Evolutionary conservation across 176 grass and related monocot species (phyloP), one percentile per base, ranked within the genome.

Genomic region (Cenchrus americanus): DNA sequence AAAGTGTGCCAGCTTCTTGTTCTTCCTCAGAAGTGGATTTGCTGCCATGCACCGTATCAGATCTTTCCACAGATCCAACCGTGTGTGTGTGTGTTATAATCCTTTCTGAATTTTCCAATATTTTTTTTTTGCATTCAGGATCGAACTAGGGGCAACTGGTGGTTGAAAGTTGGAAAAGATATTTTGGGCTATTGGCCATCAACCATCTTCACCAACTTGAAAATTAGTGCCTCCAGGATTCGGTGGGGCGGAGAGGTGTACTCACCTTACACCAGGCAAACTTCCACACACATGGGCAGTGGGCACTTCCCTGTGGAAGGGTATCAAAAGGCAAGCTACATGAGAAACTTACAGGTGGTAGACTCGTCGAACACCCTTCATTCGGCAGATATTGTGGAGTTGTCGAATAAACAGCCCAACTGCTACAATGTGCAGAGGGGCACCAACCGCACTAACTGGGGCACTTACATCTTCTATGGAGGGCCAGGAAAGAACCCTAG

Each of bases 221-320:
- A 80, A 5, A 86, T 87, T 46, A 91, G 80, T 67, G 86, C 88
- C 34, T 91, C 93, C 42, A 85, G 90, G 86, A 92, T 95, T 22
- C 80, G 89, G 86, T 95, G 93, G 93, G 90, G 90, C n/a, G 86
- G 88, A 3, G 93, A 95, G 65, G 90, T 92, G 77, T 88, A 95
- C 84, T 87, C 83, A 48, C 76, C 90, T 1, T 90, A 92, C 3
- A 90, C 90, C 37, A 79, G 80, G 52, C 93, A 95, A 87, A 95
- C 88, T 12, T 82, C 90, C 27, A 95, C 93, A 5, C 85, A 87
- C 14, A 95, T 92, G 93, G 93, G 93, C 44, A 90, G 88, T 62
- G 93, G 93, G 0, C 90, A 90, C 58, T 95, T 95, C 79, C 90
- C 93, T 1, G 93, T 84, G 41, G 93, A 95, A 86, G 93, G 93